A percentile compares a stretch with the other conserved stretches of the same genome.
Conservation (phyloP, 306 rosid species). For the Leucaena leucocephala region DNA sequence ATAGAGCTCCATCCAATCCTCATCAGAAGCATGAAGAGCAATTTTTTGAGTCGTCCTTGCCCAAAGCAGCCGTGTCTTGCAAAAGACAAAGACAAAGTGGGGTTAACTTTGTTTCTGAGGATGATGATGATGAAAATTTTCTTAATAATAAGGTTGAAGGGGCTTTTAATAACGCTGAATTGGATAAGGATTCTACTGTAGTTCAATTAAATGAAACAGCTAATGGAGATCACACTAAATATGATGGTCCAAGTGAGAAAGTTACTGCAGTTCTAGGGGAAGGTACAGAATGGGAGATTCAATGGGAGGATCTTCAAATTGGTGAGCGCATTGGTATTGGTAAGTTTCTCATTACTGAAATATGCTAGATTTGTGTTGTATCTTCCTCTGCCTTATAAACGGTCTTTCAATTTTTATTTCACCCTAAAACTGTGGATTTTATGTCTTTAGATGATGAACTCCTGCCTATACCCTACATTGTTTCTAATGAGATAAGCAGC, state of each 20-base stretch:
- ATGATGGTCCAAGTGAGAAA: conserved; percentile 53
- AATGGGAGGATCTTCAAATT: conserved; percentile 94
- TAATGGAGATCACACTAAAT: conserved; percentile 37
- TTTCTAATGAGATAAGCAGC: conserved; percentile 20
- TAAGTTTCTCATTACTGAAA: conserved; percentile 43
- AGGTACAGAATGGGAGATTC: conserved; percentile 85
- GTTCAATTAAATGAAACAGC: conserved; percentile 45
- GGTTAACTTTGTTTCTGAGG: conserved; percentile 31
- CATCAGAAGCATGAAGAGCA: conserved; percentile 46
- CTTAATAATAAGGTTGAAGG: conserved; percentile 42
- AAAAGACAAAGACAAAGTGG: conserved; percentile 39
- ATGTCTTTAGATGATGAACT: background rate
- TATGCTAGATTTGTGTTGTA: background rate
- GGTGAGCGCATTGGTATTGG: conserved; percentile 99
- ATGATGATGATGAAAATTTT: conserved; percentile 43
- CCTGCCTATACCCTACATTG: background rate
- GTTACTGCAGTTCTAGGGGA: conserved; percentile 66
- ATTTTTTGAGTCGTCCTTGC: conserved; percentile 34
- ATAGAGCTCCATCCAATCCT: conserved; percentile 37
- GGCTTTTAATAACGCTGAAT: conserved; percentile 35
- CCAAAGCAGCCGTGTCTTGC: conserved; percentile 37
- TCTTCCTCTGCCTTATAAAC: conserved; percentile 28
- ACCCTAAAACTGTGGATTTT: conserved; percentile 17
- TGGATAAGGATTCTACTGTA: conserved; percentile 44
- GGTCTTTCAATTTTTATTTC: conserved; percentile 10